A percentile compares a stretch with the other conserved stretches of the same genome.
These are phyloP conservation scores for Elasticomyces elasticus DNA, from an alignment of 495 filamentous ascomycete species.

Conservation along the genomic window DNA sequence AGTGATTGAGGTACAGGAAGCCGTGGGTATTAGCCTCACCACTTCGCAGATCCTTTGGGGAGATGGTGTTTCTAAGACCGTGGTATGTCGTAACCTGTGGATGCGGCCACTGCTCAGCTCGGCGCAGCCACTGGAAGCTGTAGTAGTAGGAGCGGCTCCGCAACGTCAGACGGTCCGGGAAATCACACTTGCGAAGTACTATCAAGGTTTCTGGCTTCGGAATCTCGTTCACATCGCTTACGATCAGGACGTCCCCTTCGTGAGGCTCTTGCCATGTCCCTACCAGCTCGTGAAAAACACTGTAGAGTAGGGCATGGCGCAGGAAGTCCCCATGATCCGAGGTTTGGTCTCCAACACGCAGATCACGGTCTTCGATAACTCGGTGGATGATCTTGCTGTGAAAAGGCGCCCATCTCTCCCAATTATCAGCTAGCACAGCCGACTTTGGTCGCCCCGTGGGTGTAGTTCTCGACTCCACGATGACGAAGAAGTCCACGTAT, in stretches of 20 bases:
- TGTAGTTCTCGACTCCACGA: slow-evolving; percentile 42
- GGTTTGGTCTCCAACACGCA: slow-evolving; percentile 17
- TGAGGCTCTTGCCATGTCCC: slow-evolving; percentile 28
- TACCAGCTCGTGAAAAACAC: slow-evolving; percentile 37
- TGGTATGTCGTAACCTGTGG: slow-evolving; percentile 47
- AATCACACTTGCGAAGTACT: slow-evolving; percentile 39
- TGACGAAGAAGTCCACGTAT: slow-evolving; percentile 48
- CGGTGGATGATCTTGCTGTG: slow-evolving; percentile 46
- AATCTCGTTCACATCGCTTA: slow-evolving; percentile 20
- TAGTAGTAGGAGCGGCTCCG: slow-evolving; percentile 47
- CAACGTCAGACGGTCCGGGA: slow-evolving; percentile 45
- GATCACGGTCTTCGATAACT: slow-evolving; percentile 35
- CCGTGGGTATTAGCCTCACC: slow-evolving; percentile 22
- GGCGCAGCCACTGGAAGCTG: slow-evolving; percentile 45
- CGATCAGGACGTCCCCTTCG: slow-evolving; percentile 28
- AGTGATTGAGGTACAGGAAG: background rate
- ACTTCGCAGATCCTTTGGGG: slow-evolving; percentile 41
- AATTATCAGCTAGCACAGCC: slow-evolving; percentile 36
- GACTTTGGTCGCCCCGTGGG: slow-evolving; percentile 44
- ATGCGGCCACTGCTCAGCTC: slow-evolving; percentile 42
- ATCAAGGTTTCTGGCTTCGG: slow-evolving; percentile 33
- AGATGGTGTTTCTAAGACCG: slow-evolving; percentile 37
- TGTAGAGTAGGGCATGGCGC: slow-evolving; percentile 42
- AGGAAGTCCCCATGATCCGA: slow-evolving; percentile 44
- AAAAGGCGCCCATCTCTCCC: slow-evolving; percentile 34